Evolutionary conservation across 768 basidiomycete genomes (phyloP).

Genomic region (Lactifluus subvellereus): DNA sequence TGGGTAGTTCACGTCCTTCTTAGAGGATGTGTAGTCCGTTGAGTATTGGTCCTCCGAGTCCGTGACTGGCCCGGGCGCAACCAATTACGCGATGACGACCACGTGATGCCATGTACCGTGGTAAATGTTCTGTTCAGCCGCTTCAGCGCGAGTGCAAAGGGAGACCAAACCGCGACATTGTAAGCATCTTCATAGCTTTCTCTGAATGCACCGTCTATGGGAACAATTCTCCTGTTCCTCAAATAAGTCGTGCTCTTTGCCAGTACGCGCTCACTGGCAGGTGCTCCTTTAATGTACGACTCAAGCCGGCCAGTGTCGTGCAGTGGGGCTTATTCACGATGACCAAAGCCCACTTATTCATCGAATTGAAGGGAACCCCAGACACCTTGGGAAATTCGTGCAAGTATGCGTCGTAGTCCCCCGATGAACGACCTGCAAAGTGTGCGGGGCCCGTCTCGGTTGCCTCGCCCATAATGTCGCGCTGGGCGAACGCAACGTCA

Average conservation of each 20-base stretch:
- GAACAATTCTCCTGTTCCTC: slow-evolving; percentile 42
- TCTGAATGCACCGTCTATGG: slow-evolving; percentile 53
- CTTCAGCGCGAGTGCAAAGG: background rate
- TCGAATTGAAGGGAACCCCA: slow-evolving; percentile 69
- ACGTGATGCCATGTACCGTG: slow-evolving; percentile 69
- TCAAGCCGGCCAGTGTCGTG: slow-evolving; percentile 43
- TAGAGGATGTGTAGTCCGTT: slow-evolving; percentile 45
- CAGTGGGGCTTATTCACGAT: slow-evolving; percentile 51
- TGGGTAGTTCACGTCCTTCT: slow-evolving; percentile 49
- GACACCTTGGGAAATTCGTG: slow-evolving; percentile 54
- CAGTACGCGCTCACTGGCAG: slow-evolving; percentile 49
- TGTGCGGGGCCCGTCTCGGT: slow-evolving; percentile 68
- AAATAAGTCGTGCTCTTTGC: slow-evolving; percentile 58
- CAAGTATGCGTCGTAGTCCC: slow-evolving; percentile 49
- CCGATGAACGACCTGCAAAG: slow-evolving; percentile 53
- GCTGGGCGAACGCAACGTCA: slow-evolving; percentile 56
- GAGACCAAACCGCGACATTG: slow-evolving; percentile 36
- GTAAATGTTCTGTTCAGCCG: background rate
- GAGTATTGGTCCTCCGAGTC: slow-evolving; percentile 42
- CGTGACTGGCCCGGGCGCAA: slow-evolving; percentile 50
- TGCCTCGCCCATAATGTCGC: slow-evolving; percentile 63
- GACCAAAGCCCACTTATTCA: slow-evolving; percentile 68
- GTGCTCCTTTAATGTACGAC: slow-evolving; percentile 62
- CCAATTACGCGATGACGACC: slow-evolving; percentile 64
- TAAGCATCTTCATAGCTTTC: slow-evolving; percentile 56